phyloP scores from a whole-genome alignment of 2,329 filamentous ascomycete species.

The Pyricularia sp. region DNA sequence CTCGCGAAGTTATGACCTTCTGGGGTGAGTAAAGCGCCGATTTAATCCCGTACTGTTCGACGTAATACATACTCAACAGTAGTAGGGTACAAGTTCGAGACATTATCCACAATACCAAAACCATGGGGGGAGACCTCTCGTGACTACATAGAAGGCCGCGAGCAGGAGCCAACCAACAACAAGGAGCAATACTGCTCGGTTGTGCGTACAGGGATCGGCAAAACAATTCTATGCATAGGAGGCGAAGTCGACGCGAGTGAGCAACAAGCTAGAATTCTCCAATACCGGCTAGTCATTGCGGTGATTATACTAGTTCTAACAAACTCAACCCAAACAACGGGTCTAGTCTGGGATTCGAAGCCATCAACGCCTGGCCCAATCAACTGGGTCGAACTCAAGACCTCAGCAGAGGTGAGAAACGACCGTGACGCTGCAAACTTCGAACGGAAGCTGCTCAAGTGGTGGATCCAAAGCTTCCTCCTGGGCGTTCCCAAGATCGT shows the following conservation, averaged over 20 bases:
- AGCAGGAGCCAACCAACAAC: slow-evolving; percentile 65
- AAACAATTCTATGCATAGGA: slow-evolving; percentile 61
- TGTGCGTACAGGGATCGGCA: slow-evolving; percentile 76
- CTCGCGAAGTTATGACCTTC: slow-evolving; percentile 76
- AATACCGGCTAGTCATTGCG: slow-evolving; percentile 2
- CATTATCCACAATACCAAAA: slow-evolving; percentile 60
- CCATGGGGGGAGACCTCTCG: slow-evolving; percentile 62
- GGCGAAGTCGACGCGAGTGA: slow-evolving; percentile 86
- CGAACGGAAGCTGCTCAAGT: slow-evolving; percentile 83
- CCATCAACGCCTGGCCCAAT: slow-evolving; percentile 56
- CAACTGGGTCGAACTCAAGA: slow-evolving; percentile 94
- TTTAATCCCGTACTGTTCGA: not conserved
- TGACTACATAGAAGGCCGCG: slow-evolving; percentile 66
- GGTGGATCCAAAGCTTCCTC: slow-evolving; percentile 93
- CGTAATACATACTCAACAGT: not conserved
- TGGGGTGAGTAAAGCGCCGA: slow-evolving; percentile 52
- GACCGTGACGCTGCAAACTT: slow-evolving; percentile 61
- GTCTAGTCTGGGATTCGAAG: slow-evolving; percentile 69
- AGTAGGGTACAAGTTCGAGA: slow-evolving; percentile 86
- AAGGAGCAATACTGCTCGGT: slow-evolving; percentile 92
- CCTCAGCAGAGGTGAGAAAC: slow-evolving; percentile 57
- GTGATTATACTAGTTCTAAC: not conserved
- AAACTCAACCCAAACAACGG: slow-evolving; percentile 1
- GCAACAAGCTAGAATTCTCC: slow-evolving; percentile 12
- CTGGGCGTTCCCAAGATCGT: slow-evolving; percentile 86